Base-by-base conservation (phyloP, 192 early-diverging fungal species). In the Jimgerdemannia lactiflua region DNA sequence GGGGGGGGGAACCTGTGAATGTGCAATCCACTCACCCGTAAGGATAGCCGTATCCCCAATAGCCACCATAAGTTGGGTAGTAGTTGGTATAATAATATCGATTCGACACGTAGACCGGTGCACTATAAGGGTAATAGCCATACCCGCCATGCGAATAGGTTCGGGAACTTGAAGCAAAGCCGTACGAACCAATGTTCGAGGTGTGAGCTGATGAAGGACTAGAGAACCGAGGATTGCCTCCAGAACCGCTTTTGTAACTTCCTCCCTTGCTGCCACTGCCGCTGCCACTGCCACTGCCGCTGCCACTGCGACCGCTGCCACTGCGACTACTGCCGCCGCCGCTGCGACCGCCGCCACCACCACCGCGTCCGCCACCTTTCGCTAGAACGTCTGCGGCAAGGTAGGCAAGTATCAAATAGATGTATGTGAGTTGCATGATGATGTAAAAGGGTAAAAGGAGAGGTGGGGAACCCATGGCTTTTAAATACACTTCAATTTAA, bases 121-220 rank as follows among this genome's bases (percentile, higher is more conserved):
- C 41, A 43, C 41, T 19, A 19, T 43, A 11, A 41, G 39, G 19
- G 66, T 69, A 70, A 10, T 42, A 70, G 4, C 81, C 81, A 39
- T 66, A 74, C 9, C 77, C 81, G 4, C 81, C 81, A 68, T 77
- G 69, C 4, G 79, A 49, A 20, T 74, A 78, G 17, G 71, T 71
- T 40, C 18, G 42, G n/a, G 70, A 75, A 41, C 78, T 74, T 29
- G 71, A 42, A 39, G 69, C 65, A 65, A 73, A 75, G 3, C 54
- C 54, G 39, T 75, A 75, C 17, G 65, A 43, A 43, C 74, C 74
- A 75, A 69, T 65, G 9, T 40, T 54, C 41, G 18, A 54, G 8
- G 65, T 59, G 54, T 54, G 20, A 19, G 19, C 63, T 4, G 67
- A 65, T 42, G 66, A 69, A 44, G 72, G 69, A 29, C 70, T 49